Percentiles rank a stretch among this genome's conserved stretches.
Conservation (phyloP, 192 early-diverging fungal species). For the Backusella westeae region DNA sequence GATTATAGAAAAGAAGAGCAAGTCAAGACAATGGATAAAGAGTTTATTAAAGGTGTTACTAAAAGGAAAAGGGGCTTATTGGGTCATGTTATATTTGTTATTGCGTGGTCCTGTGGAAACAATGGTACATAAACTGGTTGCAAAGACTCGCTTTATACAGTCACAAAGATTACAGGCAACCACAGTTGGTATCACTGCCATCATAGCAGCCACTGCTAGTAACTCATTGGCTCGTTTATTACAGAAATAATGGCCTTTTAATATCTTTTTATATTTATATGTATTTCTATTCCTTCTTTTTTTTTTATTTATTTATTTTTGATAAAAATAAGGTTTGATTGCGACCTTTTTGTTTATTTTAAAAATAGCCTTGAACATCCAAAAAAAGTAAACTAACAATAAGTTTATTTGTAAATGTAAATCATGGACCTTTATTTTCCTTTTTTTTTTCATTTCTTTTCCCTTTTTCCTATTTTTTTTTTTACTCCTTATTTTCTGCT, state of each 20-base stretch:
- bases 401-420: background rate
- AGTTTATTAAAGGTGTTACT: background rate
- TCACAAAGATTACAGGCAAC: conserved; percentile 12
- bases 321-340: background rate
- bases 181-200: conserved; percentile 23
- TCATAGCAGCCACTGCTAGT: conserved; percentile 8
- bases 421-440: too few relatives aligned
- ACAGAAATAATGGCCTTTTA: background rate
- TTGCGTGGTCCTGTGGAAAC: conserved; percentile 33
- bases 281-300: background rate
- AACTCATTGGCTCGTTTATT: conserved; percentile 1
- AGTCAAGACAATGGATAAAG: background rate
- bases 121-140: background rate
- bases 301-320: background rate
- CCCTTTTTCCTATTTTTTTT: background rate
- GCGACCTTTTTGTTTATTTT: background rate
- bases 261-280: background rate
- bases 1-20: background rate
- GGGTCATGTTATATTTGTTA: conserved; percentile 30
- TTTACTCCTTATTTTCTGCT: background rate
- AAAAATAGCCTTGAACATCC: background rate
- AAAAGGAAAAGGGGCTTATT: conserved; percentile 16
- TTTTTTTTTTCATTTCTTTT: too few relatives aligned
- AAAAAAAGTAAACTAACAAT: background rate
- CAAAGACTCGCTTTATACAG: background rate